A percentile compares a stretch with the other conserved stretches of the same genome.
Conservation (phyloP, 2,329 filamentous ascomycete species). For the Exutisphaerella laricina region DNA sequence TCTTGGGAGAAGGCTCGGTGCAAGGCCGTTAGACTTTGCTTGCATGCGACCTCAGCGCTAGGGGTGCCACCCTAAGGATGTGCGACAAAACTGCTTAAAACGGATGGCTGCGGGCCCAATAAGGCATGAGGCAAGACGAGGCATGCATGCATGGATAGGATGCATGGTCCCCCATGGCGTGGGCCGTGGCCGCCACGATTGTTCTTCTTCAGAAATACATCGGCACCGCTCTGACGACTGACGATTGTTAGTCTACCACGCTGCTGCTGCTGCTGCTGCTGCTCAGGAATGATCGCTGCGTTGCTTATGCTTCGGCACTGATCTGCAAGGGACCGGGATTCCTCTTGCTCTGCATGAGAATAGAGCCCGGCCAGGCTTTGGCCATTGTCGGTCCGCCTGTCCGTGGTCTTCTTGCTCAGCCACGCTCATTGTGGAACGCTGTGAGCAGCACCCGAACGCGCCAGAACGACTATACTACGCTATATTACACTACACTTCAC, state of each 20-base stretch:
- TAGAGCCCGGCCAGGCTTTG: not conserved
- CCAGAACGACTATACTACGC: too few relatives aligned
- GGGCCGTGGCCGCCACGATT: not conserved
- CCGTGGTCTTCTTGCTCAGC: conserved; percentile 4
- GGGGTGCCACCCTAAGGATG: conserved; percentile 10
- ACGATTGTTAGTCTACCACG: not conserved
- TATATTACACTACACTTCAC: too few relatives aligned
- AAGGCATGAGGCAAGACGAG: not conserved
- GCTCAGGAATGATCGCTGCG: conserved; percentile 6
- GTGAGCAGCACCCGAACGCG: not conserved
- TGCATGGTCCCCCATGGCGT: not conserved
- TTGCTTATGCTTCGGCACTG: conserved; percentile 7
- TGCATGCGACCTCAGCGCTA: conserved; percentile 14
- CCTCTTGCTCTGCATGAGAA: not conserved
- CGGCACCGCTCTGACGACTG: conserved; percentile 1
- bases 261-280: too few relatives aligned
- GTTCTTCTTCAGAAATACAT: not conserved
- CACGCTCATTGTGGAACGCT: not conserved
- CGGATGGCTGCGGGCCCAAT: conserved; percentile 3
- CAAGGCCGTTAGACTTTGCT: conserved; percentile 14
- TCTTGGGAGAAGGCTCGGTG: too few relatives aligned
- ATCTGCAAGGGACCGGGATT: conserved; percentile 19
- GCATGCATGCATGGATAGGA: too few relatives aligned
- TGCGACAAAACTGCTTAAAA: conserved; percentile 2
- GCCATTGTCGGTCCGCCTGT: not conserved